These are phyloP conservation scores for Dendrothele bispora DNA, from an alignment of 768 basidiomycete species.

Conservation along the genomic window DNA sequence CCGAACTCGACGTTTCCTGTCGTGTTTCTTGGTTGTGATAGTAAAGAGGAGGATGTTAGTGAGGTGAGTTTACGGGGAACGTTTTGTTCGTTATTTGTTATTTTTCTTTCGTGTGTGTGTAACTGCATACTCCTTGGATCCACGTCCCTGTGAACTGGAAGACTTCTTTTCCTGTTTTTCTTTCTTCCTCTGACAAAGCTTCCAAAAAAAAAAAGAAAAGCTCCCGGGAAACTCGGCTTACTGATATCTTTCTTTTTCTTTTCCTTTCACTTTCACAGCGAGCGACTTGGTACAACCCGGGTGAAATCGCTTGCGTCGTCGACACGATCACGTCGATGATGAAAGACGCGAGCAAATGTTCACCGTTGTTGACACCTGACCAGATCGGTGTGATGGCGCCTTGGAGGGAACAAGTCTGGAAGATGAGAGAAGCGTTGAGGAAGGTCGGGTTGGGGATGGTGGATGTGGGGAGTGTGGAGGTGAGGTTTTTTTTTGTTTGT, in stretches of 20 bases:
- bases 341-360: conserved; percentile 30
- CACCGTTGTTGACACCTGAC: conserved; percentile 37
- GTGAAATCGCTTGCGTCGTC: conserved; percentile 43
- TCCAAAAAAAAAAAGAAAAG: too few relatives aligned
- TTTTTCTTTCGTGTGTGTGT: neutral
- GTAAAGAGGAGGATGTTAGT: conserved; percentile 43
- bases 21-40: conserved; percentile 42
- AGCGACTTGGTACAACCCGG: conserved; percentile 50
- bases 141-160: too few relatives aligned
- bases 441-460: conserved; percentile 40
- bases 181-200: too few relatives aligned
- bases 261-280: conserved; percentile 24
- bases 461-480: conserved; percentile 55
- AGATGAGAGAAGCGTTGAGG: conserved; percentile 44
- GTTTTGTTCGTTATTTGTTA: neutral
- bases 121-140: neutral
- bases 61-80: conserved; percentile 31
- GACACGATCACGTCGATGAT: conserved; percentile 39
- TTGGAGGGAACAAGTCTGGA: conserved; percentile 55
- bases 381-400: conserved; percentile 54
- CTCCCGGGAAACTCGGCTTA: too few relatives aligned
- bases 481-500: conserved; percentile 13
- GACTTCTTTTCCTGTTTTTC: too few relatives aligned
- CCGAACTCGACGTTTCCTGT: conserved; percentile 40
- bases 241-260: neutral